Evolutionary conservation across 345 rosid species (phyloP), one percentile per base, ranked within the genome.

Genomic region (Lepidium africanum): DNA sequence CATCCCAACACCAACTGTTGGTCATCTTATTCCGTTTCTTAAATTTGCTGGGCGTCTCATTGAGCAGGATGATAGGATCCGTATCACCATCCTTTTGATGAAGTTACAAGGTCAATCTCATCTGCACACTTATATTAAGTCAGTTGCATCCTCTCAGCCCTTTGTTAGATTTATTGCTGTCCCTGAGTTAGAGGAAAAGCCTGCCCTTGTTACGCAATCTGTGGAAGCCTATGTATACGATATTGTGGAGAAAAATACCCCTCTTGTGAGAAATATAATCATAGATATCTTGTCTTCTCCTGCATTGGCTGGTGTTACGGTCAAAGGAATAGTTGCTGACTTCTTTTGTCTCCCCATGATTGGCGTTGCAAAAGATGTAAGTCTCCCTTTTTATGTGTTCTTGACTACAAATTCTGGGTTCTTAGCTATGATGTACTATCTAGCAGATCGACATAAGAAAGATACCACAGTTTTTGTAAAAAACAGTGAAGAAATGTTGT

Each of bases 381-480:
- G 33, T 47, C 77, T 85, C 25, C 85, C 86, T 65, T 82, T 80
- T 19, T 81, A 85, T 67, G 72, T 87, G 10, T 84, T 75, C 76
- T 63, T 77, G 27, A 78, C 88, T 12, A 7, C 76, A 37, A 79
- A 70, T 35, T 78, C 81, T 3, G 77, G 78, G 23, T 84, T 78
- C 53, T 48, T 84, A 32, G 71, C 66, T 59, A 47, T 86, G 67
- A 67, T 81, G 80, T 33, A 65, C 12, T 79, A 79, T 59, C 67
- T 81, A 8, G 79, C 77, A 17, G 53, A 46, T 19, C 70, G 77
- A 35, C 80, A 78, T 56, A 62, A 35, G 30, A 74, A 52, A 72
- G 46, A 69, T 27, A 51, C 48, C 21, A 48, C 73, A 15, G 75
- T 50, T 53, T 66, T 73, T n/a, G 59, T 53, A 7, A 63, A 30